phyloP scores from a whole-genome alignment of 1,284 basidiomycete species.

The Golubevia sp. region DNA sequence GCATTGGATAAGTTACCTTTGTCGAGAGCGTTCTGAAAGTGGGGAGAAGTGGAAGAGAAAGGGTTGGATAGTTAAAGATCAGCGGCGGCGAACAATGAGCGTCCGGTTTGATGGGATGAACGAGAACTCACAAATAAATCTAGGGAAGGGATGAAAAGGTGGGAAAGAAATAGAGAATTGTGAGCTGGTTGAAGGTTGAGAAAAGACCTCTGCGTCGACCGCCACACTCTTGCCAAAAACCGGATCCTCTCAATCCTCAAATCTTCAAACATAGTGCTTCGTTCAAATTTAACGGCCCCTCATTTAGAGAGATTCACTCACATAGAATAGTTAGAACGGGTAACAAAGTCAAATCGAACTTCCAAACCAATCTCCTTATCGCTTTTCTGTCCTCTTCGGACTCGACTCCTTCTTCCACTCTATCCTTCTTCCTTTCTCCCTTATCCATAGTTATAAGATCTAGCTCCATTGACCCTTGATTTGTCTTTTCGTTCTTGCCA shows the following conservation, averaged over 20 bases:
- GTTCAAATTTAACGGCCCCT: too few relatives aligned
- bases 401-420: background rate
- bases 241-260: background rate
- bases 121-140: too few relatives aligned
- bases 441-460: background rate
- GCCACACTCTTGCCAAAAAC: background rate
- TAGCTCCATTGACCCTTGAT: background rate
- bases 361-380: background rate
- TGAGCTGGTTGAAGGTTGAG: too few relatives aligned
- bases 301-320: background rate
- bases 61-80: too few relatives aligned
- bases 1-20: slow-evolving; percentile 69
- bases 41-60: too few relatives aligned
- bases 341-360: background rate
- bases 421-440: background rate
- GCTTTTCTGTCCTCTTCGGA: background rate
- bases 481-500: background rate
- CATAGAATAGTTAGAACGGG: background rate
- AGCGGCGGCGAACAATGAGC: too few relatives aligned
- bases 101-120: too few relatives aligned
- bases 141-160: too few relatives aligned
- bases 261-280: background rate
- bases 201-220: too few relatives aligned
- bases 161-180: too few relatives aligned
- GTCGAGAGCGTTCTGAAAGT: slow-evolving; percentile 65